Percentiles rank a stretch among this genome's conserved stretches.
Evolutionary conservation across 2,329 filamentous ascomycete species (phyloP).

Genomic region (Apiospora marii): DNA sequence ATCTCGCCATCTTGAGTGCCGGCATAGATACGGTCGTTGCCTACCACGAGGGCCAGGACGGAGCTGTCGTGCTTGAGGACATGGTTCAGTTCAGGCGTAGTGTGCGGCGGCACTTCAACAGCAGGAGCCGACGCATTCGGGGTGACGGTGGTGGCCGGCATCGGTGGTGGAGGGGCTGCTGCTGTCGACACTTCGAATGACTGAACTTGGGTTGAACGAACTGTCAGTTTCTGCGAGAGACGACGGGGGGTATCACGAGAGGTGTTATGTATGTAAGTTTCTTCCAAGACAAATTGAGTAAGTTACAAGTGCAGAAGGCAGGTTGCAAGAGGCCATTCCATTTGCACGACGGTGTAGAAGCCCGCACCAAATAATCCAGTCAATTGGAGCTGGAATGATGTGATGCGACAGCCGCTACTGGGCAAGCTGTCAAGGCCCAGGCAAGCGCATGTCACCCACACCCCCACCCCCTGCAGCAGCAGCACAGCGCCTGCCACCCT

Average conservation of each 20-base stretch:
- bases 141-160: neutral
- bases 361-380: neutral
- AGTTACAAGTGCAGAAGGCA: neutral
- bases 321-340: neutral
- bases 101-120: slow-evolving; percentile 21
- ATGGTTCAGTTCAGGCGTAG: slow-evolving; percentile 72
- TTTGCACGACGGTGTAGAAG: neutral
- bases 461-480: neutral
- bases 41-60: slow-evolving; percentile 83
- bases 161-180: slow-evolving; percentile 15
- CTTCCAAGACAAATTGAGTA: neutral
- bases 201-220: neutral
- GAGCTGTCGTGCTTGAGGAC: slow-evolving; percentile 79
- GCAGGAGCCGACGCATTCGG: slow-evolving; percentile 1
- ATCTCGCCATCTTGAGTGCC: slow-evolving; percentile 95
- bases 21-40: slow-evolving; percentile 83
- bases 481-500: neutral
- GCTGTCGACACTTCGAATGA: neutral
- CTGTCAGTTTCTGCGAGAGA: neutral
- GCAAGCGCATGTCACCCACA: neutral
- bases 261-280: neutral
- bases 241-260: neutral
- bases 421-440: neutral
- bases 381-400: neutral
- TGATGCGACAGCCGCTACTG: neutral